A percentile compares a stretch with the other conserved stretches of the same genome.
These are phyloP conservation scores for Calcarisporium arbuscula DNA, from an alignment of 2,329 filamentous ascomycete species.

Conservation along the genomic window DNA sequence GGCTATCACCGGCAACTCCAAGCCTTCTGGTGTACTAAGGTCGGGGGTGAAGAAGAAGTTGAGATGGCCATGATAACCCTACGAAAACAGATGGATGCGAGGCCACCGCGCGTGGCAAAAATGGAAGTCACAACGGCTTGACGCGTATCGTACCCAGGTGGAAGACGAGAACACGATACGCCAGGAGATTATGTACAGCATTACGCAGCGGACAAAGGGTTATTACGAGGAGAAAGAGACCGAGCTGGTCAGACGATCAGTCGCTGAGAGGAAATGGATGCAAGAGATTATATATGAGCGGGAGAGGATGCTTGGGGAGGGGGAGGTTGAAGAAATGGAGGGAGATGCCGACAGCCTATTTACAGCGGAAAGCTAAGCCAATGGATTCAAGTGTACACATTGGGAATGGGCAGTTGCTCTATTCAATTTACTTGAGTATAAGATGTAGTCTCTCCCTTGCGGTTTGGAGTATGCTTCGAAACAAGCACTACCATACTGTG, in stretches of 20 bases:
- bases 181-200: constrained; percentile 37
- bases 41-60: constrained; percentile 22
- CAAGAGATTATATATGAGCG: constrained; percentile 38
- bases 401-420: no score
- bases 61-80: constrained; percentile 27
- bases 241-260: constrained; percentile 25
- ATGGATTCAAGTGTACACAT: no score
- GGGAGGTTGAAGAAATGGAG: constrained; percentile 37
- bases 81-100: constrained; percentile 33
- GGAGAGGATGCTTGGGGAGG: constrained; percentile 31
- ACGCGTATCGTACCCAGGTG: constrained; percentile 25
- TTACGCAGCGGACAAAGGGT: constrained; percentile 24
- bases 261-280: constrained; percentile 43
- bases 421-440: no score
- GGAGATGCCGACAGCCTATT: constrained; percentile 29
- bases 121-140: constrained; percentile 34
- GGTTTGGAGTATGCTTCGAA: no score
- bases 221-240: constrained; percentile 20
- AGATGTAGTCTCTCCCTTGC: no score
- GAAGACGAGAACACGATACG: constrained; percentile 33
- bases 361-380: constrained; percentile 11
- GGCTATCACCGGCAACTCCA: constrained; percentile 34
- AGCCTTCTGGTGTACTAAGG: constrained; percentile 30
- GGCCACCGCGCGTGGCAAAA: constrained; percentile 33
- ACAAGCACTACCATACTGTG: no score